Conservation (phyloP, 2,329 filamentous ascomycete genomes). For the Diaporthe sp. region DNA sequence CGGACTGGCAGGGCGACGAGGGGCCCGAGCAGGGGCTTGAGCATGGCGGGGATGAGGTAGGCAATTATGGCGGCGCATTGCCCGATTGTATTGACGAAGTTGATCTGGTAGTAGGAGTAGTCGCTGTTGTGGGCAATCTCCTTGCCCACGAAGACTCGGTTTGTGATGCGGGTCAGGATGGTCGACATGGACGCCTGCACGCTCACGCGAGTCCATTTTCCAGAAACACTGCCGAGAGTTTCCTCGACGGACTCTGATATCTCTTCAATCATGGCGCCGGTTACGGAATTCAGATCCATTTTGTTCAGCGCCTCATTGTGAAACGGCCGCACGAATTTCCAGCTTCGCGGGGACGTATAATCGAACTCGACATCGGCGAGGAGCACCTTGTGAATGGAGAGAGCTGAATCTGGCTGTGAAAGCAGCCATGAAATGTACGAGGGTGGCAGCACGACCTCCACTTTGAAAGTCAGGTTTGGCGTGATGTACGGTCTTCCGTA, state of each 20-base stretch:
- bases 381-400: constrained; percentile 5
- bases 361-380: constrained; percentile 22
- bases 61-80: neutral
- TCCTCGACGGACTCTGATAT: neutral
- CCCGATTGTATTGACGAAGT: constrained; percentile 4
- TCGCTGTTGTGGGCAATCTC: neutral
- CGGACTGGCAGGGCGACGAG: constrained; percentile 7
- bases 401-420: neutral
- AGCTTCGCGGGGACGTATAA: constrained; percentile 17
- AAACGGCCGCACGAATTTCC: constrained; percentile 13
- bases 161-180: neutral
- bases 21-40: constrained; percentile 6
- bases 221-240: neutral
- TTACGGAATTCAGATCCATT: constrained; percentile 8
- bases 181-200: neutral
- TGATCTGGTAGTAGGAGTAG: neutral
- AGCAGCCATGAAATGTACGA: neutral
- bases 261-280: neutral
- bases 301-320: constrained; percentile 19
- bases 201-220: neutral
- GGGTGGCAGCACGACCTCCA: constrained; percentile 4
- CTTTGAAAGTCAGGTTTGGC: constrained; percentile 16
- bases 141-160: constrained; percentile 9
- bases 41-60: constrained; percentile 4
- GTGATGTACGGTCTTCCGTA: constrained; percentile 10